Conservation (phyloP, 2,329 filamentous ascomycete species). For the Paracamarosporium sp. region DNA sequence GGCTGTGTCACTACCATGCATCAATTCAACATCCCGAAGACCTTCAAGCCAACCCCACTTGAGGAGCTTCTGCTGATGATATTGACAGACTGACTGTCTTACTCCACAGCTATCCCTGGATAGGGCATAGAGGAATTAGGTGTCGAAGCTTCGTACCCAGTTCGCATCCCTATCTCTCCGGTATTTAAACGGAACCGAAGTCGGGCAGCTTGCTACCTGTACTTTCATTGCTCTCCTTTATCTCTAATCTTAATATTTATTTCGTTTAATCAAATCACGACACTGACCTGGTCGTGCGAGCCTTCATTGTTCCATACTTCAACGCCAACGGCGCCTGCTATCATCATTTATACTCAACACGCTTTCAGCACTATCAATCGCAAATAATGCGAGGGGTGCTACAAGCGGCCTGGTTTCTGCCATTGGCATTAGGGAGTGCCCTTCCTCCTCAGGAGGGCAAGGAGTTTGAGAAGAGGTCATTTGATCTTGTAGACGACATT, state of each 20-base stretch:
- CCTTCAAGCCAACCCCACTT: neutral
- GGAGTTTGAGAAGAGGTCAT: neutral
- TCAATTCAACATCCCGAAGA: neutral
- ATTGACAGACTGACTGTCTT: neutral
- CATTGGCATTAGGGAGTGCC: neutral
- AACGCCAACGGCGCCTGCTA: neutral
- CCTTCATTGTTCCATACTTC: neutral
- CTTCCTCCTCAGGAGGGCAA: neutral
- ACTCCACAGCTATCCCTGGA: neutral
- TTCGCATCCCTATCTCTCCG: neutral
- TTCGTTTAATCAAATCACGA: neutral
- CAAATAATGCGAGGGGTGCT: neutral
- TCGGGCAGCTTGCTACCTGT: neutral
- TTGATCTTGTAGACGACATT: neutral
- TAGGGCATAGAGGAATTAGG: neutral
- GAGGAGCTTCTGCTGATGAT: neutral
- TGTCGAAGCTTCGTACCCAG: no score
- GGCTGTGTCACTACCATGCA: neutral
- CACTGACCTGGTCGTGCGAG: neutral
- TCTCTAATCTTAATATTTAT: neutral
- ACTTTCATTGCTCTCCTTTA: neutral
- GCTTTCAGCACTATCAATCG: neutral
- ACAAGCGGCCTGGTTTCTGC: neutral
- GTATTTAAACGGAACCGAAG: neutral
- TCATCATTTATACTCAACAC: neutral